Base-by-base conservation (phyloP, 257 asterid genomes). In the Gardenia jasminoides region DNA sequence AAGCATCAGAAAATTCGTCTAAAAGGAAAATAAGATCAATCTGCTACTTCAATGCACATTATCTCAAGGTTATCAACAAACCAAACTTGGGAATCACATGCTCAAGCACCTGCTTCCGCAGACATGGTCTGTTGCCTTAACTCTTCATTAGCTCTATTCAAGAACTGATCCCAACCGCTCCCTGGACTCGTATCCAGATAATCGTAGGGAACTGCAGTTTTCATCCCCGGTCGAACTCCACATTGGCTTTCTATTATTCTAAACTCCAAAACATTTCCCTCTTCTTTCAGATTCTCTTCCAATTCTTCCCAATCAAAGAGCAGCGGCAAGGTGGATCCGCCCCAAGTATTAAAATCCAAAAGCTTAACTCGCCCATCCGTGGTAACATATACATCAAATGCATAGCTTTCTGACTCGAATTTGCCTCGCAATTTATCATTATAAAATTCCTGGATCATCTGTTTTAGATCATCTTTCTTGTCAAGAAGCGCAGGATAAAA, bases 301-400 rank as follows among this genome's bases (percentile, higher is more conserved):
- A 95, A 82, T 71, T 95, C 97, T 36, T 91, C 98, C 98, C 97
- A 95, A 33, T 83, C 75, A 72, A 87, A 94, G 85, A 94, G 67
- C 88, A 94, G 76, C 0, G 97, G 90, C 67, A 93, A 90, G 62
- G 99, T 95, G 39, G 90, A 85, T 19, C 85, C 97, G 58, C 96
- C 90, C 99, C 99, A 95, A 30, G 99, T 93, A 78, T 92, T 95
- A 81, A 95, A 95, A 90, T 95, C 98, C 80, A 95, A 75, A 61
- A 95, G 84, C 94, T 89, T 95, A 66, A 95, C 94, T 33, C 93
- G 80, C 58, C 84, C 86, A 82, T 92, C 96, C 58, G 76, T 80
- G 0, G 92, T 90, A 17, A 95, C 86, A 84, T 93, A 95, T 77
- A 92, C 89, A 85, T 95, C 98, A 80, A 92, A 93, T 4, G 88